Base-by-base conservation (phyloP, 192 early-diverging fungal genomes). In the Ambispora gerdemannii region DNA sequence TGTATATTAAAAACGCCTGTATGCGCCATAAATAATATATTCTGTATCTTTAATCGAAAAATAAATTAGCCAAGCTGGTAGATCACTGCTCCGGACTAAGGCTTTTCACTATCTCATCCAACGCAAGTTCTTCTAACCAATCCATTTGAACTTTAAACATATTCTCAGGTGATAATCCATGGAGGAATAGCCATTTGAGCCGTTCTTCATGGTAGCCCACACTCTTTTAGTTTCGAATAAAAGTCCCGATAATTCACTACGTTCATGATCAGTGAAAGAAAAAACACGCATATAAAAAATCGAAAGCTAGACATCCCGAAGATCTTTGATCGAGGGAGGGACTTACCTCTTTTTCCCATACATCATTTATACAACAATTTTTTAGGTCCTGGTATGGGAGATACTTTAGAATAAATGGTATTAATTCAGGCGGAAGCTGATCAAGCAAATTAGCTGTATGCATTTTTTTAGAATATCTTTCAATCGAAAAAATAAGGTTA, bases 21-120 rank as follows among this genome's bases (percentile, higher is more conserved):
- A 6, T 61, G 59, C 31, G 59, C 2, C 59, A 61, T 61, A 35
- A 63, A 43, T 63, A 63, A 43, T 63, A 43, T 43, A 43, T 49
- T 8, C 8, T 43, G 0, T 59, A 59, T 25, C 15, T 55, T 55
- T 22, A 22, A 55, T 55, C 52, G 11, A 17, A 55, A 55, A 55
- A 22, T 22, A 55, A 55, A 55, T 22, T 55, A 2, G 52, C 52
- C 15, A 20, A 55, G 24, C 52, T 22, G 52, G 24, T 22, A 22
- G 24, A 22, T 55, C 24, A 22, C 15, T 22, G 52, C 28, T 55
- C n/a, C n/a, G n/a, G n/a, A n/a, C n/a, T n/a, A n/a, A n/a, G n/a
- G 6, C n/a, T 20, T 4, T 22, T 52, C 1, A 52, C 50, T 52
- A 52, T 52, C 50, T 52, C 15, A 52, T 52, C 17, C 25, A 52